phyloP scores from a whole-genome alignment of 352 stramenopile genomes.

The Stramenopiles sp. region DNA sequence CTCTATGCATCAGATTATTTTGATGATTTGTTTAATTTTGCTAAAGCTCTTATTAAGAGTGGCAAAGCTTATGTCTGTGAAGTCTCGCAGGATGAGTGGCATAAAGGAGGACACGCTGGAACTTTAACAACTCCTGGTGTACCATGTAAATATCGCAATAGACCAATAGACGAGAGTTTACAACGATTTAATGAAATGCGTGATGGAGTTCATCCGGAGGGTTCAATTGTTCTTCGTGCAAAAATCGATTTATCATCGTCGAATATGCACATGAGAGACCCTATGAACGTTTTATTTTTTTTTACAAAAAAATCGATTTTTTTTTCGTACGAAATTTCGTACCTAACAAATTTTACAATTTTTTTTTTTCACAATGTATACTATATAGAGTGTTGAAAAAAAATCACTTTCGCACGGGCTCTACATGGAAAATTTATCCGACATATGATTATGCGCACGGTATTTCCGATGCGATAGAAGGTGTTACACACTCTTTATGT shows the following conservation, averaged over 20 bases:
- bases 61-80: conserved; percentile 88
- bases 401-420: conserved; percentile 50
- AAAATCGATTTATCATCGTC: conserved; percentile 75
- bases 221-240: conserved; percentile 19
- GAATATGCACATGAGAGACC: conserved; percentile 97
- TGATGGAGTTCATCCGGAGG: conserved; percentile 45
- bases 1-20: conserved; percentile 95
- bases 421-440: conserved; percentile 89
- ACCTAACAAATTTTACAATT: too few species aligned
- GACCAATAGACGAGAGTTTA: conserved; percentile 61
- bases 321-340: too few species aligned
- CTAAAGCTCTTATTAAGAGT: conserved; percentile 61
- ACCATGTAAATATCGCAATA: conserved; percentile 42
- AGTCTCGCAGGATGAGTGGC: conserved; percentile 28
- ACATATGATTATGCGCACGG: conserved; percentile 97
- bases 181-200: conserved; percentile 86
- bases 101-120: conserved; percentile 24
- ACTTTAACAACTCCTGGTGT: conserved; percentile 11
- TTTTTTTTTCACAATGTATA: too few species aligned
- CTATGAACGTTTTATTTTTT: too few species aligned
- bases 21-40: conserved; percentile 71
- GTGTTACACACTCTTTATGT: conserved; percentile 86
- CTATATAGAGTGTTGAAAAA: too few species aligned
- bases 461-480: conserved; percentile 93
- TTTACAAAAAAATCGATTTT: too few species aligned